phyloP scores from a whole-genome alignment of 257 asterid species.

The Datura wrightii region DNA sequence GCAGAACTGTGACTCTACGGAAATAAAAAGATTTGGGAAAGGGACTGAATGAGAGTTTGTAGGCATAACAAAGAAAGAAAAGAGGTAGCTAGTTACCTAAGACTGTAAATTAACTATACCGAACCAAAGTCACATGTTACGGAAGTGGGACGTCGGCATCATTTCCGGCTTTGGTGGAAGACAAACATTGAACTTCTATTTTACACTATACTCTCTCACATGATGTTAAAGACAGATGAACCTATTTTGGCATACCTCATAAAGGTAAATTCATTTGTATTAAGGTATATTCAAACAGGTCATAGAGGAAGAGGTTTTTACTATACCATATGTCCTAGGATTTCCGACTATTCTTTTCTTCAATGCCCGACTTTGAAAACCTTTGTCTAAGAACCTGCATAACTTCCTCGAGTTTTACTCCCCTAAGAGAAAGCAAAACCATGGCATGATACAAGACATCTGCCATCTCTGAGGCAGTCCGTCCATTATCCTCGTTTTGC shows the following conservation, averaged over 20 bases:
- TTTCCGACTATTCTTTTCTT: slow-evolving; percentile 74
- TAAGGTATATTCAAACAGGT: not conserved
- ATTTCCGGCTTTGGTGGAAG: not conserved
- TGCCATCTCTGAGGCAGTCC: slow-evolving; percentile 85
- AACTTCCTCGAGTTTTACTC: slow-evolving; percentile 75
- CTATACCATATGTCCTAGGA: slow-evolving; percentile 34
- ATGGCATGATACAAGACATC: slow-evolving; percentile 80
- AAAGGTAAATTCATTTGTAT: not conserved
- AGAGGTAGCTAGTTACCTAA: not conserved
- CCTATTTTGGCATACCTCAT: slow-evolving; percentile 11
- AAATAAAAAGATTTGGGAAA: not conserved
- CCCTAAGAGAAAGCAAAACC: slow-evolving; percentile 75
- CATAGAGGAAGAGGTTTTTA: not conserved
- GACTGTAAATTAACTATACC: not conserved
- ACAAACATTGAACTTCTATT: not conserved
- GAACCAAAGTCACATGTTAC: not conserved
- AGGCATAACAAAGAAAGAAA: not conserved
- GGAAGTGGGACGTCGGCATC: not conserved
- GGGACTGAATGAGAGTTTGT: not conserved
- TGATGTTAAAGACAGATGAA: not conserved
- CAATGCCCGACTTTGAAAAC: slow-evolving; percentile 80
- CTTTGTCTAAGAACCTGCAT: slow-evolving; percentile 71
- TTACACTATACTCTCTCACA: not conserved
- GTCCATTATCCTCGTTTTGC: slow-evolving; percentile 66
- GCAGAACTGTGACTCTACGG: not conserved